Base-by-base conservation (phyloP, 768 basidiomycete genomes). In the Boletus coccyginus region DNA sequence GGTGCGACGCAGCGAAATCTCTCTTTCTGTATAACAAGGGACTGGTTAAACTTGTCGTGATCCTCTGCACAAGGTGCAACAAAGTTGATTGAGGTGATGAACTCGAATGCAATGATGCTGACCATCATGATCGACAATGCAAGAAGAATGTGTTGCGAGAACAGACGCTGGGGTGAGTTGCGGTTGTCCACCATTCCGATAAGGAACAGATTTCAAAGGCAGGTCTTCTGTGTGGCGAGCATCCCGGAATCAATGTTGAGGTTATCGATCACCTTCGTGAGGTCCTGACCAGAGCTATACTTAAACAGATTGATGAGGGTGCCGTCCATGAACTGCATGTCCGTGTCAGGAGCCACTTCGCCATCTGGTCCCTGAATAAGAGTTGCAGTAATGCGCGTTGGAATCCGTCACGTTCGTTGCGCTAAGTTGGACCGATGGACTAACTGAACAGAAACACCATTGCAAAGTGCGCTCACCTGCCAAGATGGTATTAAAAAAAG, bases 21-120 rank as follows among this genome's bases (percentile, higher is more conserved):
- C 90, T 61, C 94, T 95, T 78, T 98, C 96, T 3, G 96, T 98
- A 70, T 98, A 98, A 81, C 95, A 98, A 31, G 96, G 96, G 0
- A 98, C 94, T 67, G 97, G 95, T 68, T 94, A 97, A 96, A 97
- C 74, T 97, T 96, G 77, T 97, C 93, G 68, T 94, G 93, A 65
- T 94, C 90, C 73, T 96, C 94, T 7, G 90, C 88, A 53, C 92
- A 84, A 17, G 83, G 70, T 4, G 87, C 75, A 46, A 84, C 83
- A 68, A 97, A 92, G 72, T 91, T 88, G 70, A 95, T 78, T 0
- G 92, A 92, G 2, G 92, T 91, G 58, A 97, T 74, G 78, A 95
- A 96, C 74, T 97, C 96, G 87, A 96, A 95, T 1, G 87, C 94
- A 66, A 96, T 94, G 65, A 97, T 88, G 52, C 86, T 76, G 57